These are phyloP conservation scores for Fusarium abutilonis DNA, from an alignment of 2,329 filamentous ascomycete genomes.

Conservation along the genomic window DNA sequence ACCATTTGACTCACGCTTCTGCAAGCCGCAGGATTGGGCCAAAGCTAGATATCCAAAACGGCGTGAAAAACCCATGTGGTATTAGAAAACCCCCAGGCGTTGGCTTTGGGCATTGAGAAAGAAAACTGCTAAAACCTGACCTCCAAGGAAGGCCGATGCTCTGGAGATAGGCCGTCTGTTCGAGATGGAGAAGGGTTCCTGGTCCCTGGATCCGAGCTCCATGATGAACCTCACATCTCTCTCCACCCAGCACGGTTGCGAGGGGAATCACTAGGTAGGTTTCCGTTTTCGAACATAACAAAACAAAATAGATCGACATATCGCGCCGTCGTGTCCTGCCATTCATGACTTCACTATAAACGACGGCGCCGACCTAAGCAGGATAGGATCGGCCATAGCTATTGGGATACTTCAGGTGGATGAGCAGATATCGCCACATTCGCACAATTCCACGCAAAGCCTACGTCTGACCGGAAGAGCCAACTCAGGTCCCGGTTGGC, in stretches of 20 bases:
- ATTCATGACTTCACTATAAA: constrained; percentile 34
- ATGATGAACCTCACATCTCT: constrained; percentile 21
- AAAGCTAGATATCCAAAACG: constrained; percentile 23
- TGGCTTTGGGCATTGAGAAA: constrained; percentile 9
- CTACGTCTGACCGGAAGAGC: constrained; percentile 22
- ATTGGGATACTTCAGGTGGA: constrained; percentile 21
- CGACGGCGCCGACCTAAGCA: constrained; percentile 29
- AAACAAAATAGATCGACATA: constrained; percentile 41
- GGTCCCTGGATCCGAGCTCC: constrained; percentile 12
- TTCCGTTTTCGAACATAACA: constrained; percentile 13
- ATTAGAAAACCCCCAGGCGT: neutral
- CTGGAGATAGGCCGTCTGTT: constrained; percentile 7
- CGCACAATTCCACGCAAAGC: constrained; percentile 30
- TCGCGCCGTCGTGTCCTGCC: constrained; percentile 17
- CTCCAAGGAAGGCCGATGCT: constrained; percentile 14
- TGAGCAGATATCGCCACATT: constrained; percentile 41
- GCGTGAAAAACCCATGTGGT: constrained; percentile 14
- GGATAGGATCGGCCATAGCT: constrained; percentile 40
- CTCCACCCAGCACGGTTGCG: constrained; percentile 20
- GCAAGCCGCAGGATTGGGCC: constrained; percentile 23
- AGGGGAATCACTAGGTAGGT: constrained; percentile 16
- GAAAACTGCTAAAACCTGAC: constrained; percentile 2
- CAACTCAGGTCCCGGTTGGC: constrained; percentile 30
- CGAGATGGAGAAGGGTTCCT: constrained; percentile 16
- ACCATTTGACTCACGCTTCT: constrained; percentile 20